Evolutionary conservation across 1,284 basidiomycete species (phyloP).

Genomic region (Phenoliferia sp.): DNA sequence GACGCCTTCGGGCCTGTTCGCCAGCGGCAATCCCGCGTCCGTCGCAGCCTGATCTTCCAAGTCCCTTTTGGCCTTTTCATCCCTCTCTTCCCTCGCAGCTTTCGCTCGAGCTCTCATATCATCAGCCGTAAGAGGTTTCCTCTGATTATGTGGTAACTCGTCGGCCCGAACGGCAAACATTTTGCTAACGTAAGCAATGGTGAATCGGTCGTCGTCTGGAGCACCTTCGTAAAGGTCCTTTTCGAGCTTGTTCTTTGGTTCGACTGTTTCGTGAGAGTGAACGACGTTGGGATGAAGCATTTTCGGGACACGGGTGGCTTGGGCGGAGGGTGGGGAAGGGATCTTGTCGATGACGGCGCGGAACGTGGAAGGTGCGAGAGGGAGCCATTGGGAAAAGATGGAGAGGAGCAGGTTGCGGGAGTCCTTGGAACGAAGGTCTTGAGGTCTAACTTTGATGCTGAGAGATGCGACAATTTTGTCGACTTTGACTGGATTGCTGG

Average conservation of each 20-base stretch:
- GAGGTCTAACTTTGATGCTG: slow-evolving; percentile 74
- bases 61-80: slow-evolving; percentile 39
- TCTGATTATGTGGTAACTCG: slow-evolving; percentile 81
- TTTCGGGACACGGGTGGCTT: slow-evolving; percentile 74
- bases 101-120: slow-evolving; percentile 66
- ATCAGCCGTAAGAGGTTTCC: slow-evolving; percentile 71
- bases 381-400: slow-evolving; percentile 94
- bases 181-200: slow-evolving; percentile 92
- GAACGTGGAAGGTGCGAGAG: slow-evolving; percentile 87
- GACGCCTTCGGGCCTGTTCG: too few species aligned
- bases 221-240: slow-evolving; percentile 71
- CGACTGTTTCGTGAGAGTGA: slow-evolving; percentile 47
- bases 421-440: slow-evolving; percentile 91
- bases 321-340: slow-evolving; percentile 78
- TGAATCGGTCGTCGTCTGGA: slow-evolving; percentile 52
- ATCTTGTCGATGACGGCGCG: slow-evolving; percentile 88
- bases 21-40: too few species aligned
- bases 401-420: slow-evolving; percentile 72
- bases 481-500: slow-evolving; percentile 80
- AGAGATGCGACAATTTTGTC: slow-evolving; percentile 82
- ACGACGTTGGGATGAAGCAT: slow-evolving; percentile 81
- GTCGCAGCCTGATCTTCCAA: slow-evolving; percentile 34
- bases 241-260: slow-evolving; percentile 74
- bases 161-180: slow-evolving; percentile 86
- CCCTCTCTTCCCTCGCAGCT: slow-evolving; percentile 38